Base-by-base conservation (phyloP, 192 early-diverging fungal species). In the Globomyces pollinis-pini region DNA sequence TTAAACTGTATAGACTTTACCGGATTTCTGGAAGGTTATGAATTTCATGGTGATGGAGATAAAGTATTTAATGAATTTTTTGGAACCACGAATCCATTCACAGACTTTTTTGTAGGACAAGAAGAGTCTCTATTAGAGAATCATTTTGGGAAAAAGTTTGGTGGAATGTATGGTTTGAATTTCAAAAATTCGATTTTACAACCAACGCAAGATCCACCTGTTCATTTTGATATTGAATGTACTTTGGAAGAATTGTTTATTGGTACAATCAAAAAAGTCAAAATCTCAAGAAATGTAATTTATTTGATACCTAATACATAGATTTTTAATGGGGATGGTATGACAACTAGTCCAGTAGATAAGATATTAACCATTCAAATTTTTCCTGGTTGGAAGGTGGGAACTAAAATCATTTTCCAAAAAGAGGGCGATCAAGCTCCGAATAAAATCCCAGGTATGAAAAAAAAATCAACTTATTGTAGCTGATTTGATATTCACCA, bases 211-310 rank as follows among this genome's bases (percentile, higher is more conserved):
- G 74, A 74, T 35, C 43, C 65, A 35, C 59, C 75, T 1, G 42
- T 81, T 11, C 68, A 72, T 36, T 52, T 58, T 16, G 61, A 68
- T 16, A 50, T 82, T 24, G 23, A 41, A 11, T 42, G 78, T 15
- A 78, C 80, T 12, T 50, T 82, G 34, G 80, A 82, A 49, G 73
- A 82, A 50, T 47, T 82, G 36, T 82, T 81, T 66, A 44, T 58
- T 18, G 80, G 80, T 31, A 57, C 60, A n/a, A 61, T 82, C 11
- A 80, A 81, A 57, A 75, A 74, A 44, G 55, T 82, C 18, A 68
- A 76, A 52, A 52, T 82, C 26, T 57, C 63, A 5, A 49, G 78
- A 30, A 79, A 77, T 64, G 79, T 78, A 56, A 36, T 59, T 35
- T 1, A 9, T 12, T 47, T 51, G 2, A 32, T n/a, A n/a, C n/a